Conservation (phyloP, 768 basidiomycete genomes). For the Trametes coccinea region DNA sequence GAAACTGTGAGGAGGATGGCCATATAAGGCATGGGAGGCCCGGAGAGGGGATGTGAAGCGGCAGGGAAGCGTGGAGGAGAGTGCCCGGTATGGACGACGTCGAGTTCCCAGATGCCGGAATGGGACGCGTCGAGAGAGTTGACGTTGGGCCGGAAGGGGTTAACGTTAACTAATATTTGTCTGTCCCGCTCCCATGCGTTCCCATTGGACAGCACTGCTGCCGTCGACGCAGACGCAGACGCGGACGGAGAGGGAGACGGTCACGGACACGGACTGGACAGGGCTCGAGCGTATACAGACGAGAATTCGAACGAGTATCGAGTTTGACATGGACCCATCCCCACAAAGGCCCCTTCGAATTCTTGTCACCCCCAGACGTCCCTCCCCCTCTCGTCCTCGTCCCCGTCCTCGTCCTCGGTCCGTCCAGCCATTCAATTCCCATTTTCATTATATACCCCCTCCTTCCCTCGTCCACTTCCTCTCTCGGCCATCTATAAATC, state of each 20-base stretch:
- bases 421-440: slow-evolving; percentile 10
- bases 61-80: slow-evolving; percentile 20
- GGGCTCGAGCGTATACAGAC: too few relatives aligned
- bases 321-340: slow-evolving; percentile 18
- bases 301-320: neutral
- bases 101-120: neutral
- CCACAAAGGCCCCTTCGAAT: slow-evolving; percentile 2
- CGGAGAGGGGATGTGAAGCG: slow-evolving; percentile 10
- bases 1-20: slow-evolving; percentile 5
- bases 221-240: too few relatives aligned
- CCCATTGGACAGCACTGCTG: too few relatives aligned
- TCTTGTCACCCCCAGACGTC: neutral
- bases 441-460: slow-evolving; percentile 21
- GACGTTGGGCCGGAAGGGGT: neutral
- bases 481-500: slow-evolving; percentile 20
- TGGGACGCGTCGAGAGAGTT: neutral
- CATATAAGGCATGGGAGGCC: slow-evolving; percentile 12
- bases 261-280: too few relatives aligned
- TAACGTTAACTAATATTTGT: too few relatives aligned
- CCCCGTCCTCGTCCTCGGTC: slow-evolving; percentile 6
- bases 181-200: too few relatives aligned
- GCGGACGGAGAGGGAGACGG: too few relatives aligned
- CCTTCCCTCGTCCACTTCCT: slow-evolving; percentile 20
- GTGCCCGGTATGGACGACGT: slow-evolving; percentile 19
- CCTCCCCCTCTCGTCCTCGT: slow-evolving; percentile 6